Evolutionary conservation across 2,329 filamentous ascomycete species (phyloP), one percentile per base, ranked within the genome.

Genomic region (Pseudogymnoascus sp.): DNA sequence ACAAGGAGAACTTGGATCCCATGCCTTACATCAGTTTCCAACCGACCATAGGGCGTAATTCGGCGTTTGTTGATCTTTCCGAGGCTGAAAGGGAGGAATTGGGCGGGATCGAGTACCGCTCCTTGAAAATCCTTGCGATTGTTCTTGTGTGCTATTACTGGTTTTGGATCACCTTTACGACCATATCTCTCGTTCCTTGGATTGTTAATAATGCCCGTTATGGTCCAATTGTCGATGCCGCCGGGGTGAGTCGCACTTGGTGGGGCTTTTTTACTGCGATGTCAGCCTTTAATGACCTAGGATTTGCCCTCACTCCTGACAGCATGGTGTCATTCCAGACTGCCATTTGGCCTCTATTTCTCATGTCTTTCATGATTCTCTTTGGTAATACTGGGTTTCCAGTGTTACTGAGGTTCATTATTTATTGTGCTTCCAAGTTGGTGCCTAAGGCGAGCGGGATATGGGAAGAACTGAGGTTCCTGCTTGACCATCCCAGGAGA

Each of bases 331-430:
- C 90, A 0, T 97, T 97, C 72, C 85, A 90, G 66, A 81, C 77
- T 7, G 89, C 90, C 0, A 77, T 88, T 5, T 88, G 90, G 66
- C 84, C 88, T 0, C 77, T 97, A 48, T 76, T 96, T 19, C 70
- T 94, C 41, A 83, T 91, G 74, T 84, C 84, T 5, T 95, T 95
- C 66, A 80, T 97, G 39, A 94, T 97, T 69, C 84, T 97, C 63
- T 90, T 96, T 62, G 92, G 92, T 60, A 97, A 97, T 69, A 97
- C 92, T 0, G 94, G 88, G 0, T 97, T 97, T 67, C 94, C 92
- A 0, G 89, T 94, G 68, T 92, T 96, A 87, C 81, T 97, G 21
- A 88, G 94, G 6, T 89, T 96, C 68, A 83, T 94, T 63, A 97
- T 99, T 62, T 99, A 94, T 92, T 67, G 86, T 0, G 70, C 82